Evolutionary conservation across 2,329 filamentous ascomycete genomes (phyloP).

Genomic region (Penicillium sumatraense): DNA sequence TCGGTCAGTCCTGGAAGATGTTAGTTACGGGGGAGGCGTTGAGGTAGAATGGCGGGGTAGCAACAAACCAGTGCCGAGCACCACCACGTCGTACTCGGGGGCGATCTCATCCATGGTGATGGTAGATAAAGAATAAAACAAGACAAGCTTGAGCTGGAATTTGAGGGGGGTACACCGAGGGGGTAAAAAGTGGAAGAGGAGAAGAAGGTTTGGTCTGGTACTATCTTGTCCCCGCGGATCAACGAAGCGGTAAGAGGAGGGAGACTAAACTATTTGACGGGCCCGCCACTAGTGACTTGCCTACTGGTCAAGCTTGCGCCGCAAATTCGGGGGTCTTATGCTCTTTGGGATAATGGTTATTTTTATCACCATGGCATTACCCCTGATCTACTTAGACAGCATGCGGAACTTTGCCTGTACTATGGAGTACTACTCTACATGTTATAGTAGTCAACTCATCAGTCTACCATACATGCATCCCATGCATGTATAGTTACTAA

Average conservation of each 20-base stretch:
- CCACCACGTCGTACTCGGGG: constrained; percentile 97
- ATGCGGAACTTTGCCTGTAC: background rate
- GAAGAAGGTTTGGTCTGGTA: constrained; percentile 24
- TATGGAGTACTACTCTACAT: background rate
- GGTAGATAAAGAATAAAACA: constrained; percentile 17
- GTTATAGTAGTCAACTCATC: too few species aligned
- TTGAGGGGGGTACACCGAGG: constrained; percentile 18
- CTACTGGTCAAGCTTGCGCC: constrained; percentile 4
- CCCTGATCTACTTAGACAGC: too few species aligned
- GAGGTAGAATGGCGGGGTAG: constrained; percentile 41
- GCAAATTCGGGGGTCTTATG: background rate
- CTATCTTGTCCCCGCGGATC: constrained; percentile 30
- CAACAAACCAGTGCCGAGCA: constrained; percentile 89
- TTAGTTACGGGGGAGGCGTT: constrained; percentile 33
- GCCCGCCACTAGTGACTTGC: constrained; percentile 31
- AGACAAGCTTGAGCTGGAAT: constrained; percentile 16
- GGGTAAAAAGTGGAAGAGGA: constrained; percentile 19
- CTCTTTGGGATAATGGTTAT: background rate
- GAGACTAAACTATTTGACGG: constrained; percentile 27
- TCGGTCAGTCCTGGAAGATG: constrained; percentile 79
- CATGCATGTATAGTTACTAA: background rate
- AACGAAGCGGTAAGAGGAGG: constrained; percentile 32
- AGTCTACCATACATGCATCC: too few species aligned
- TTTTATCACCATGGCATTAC: background rate
- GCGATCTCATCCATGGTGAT: constrained; percentile 93